Evolutionary conservation across 192 early-diverging fungal genomes (phyloP).

Genomic region (Podila clonocystis): DNA sequence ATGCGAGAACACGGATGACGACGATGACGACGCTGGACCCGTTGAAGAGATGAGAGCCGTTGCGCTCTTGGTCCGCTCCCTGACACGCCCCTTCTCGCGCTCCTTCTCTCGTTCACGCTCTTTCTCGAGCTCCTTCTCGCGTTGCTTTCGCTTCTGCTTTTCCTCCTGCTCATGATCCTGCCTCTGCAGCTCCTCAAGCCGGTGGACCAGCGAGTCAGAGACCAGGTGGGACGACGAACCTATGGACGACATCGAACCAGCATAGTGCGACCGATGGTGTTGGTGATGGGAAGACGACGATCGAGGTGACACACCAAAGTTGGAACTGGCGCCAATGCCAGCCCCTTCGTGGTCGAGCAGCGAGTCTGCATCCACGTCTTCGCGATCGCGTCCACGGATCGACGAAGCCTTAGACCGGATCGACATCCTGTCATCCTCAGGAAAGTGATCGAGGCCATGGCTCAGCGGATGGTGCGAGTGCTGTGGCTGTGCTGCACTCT

Average conservation of each 20-base stretch:
- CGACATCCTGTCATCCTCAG: constrained; percentile 30
- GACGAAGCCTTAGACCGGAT: constrained; percentile 34
- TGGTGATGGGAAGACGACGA: not conserved
- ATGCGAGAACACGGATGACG: not conserved
- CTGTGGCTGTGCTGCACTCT: not conserved
- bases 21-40: not conserved
- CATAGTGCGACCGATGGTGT: not conserved
- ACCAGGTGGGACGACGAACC: constrained; percentile 12
- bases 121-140: constrained; percentile 15
- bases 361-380: not conserved
- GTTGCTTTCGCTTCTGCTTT: constrained; percentile 17
- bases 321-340: not conserved
- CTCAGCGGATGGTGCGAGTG: constrained; percentile 1
- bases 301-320: not conserved
- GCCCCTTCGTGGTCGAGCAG: not conserved
- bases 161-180: constrained; percentile 40
- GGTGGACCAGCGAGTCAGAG: constrained; percentile 42
- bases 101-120: not conserved
- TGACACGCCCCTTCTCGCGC: not conserved
- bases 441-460: not conserved
- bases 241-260: not conserved
- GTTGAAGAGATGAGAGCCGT: not conserved
- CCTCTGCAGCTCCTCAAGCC: constrained; percentile 40
- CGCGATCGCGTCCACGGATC: constrained; percentile 2
- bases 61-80: not conserved